These are phyloP conservation scores for Monilinia laxa DNA, from an alignment of 2,329 filamentous ascomycete species.

Conservation along the genomic window DNA sequence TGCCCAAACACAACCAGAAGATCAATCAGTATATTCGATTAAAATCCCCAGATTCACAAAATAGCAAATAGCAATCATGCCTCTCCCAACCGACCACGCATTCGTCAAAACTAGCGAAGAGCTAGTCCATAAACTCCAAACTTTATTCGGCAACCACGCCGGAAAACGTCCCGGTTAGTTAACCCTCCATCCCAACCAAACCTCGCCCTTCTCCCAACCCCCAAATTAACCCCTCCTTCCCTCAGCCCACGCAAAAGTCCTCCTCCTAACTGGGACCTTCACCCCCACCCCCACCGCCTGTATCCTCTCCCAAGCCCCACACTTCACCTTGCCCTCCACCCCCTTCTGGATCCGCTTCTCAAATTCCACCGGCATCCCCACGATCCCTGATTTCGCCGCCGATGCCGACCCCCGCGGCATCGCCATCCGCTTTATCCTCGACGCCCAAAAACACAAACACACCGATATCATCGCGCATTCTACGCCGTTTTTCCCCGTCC, in stretches of 20 bases:
- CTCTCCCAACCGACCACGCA: slow-evolving; percentile 20
- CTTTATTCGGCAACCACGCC: slow-evolving; percentile 19
- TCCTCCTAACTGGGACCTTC: slow-evolving; percentile 53
- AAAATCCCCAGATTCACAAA: not conserved
- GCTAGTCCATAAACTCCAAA: slow-evolving; percentile 12
- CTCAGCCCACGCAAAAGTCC: slow-evolving; percentile 53
- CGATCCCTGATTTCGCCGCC: slow-evolving; percentile 50
- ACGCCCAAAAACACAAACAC: slow-evolving; percentile 45
- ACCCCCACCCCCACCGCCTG: slow-evolving; percentile 44
- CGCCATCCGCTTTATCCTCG: slow-evolving; percentile 50
- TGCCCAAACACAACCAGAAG: no score
- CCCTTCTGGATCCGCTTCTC: slow-evolving; percentile 51
- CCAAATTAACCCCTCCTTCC: not conserved
- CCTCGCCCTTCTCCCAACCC: slow-evolving; percentile 28
- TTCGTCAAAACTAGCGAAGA: slow-evolving; percentile 19
- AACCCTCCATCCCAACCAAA: not conserved
- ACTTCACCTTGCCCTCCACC: slow-evolving; percentile 48
- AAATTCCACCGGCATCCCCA: slow-evolving; percentile 51
- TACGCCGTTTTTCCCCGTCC: slow-evolving; percentile 52
- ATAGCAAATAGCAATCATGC: slow-evolving; percentile 8
- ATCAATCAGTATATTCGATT: not conserved
- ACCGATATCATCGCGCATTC: slow-evolving; percentile 58
- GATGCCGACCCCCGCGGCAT: slow-evolving; percentile 51
- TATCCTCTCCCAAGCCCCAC: slow-evolving; percentile 48
- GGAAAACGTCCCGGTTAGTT: slow-evolving; percentile 19